phyloP scores from a whole-genome alignment of 2,329 filamentous ascomycete genomes.

The Penicillium sp. region DNA sequence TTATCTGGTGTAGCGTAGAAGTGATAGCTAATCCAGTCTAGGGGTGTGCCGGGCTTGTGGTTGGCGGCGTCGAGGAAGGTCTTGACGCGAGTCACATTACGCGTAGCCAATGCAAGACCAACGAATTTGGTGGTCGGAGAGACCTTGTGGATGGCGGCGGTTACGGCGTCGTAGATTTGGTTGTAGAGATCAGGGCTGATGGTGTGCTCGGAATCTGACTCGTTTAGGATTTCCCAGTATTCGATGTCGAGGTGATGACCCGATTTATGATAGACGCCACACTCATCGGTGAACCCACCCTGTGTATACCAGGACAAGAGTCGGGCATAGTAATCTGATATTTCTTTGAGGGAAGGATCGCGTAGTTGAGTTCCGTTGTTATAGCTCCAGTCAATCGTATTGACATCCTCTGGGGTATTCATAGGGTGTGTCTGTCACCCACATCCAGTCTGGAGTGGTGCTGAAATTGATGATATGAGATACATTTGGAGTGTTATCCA shows the following conservation, averaged over 20 bases:
- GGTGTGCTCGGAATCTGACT: constrained; percentile 7
- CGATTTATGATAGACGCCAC: constrained; percentile 7
- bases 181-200: constrained; percentile 6
- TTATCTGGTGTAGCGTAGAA: constrained; percentile 7
- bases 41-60: constrained; percentile 3
- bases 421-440: constrained; percentile 8
- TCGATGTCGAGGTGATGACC: constrained; percentile 11
- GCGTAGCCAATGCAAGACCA: constrained; percentile 2
- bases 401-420: constrained; percentile 7
- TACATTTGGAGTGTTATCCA: constrained; percentile 3
- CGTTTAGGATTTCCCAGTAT: constrained; percentile 12
- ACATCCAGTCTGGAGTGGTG: constrained; percentile 10
- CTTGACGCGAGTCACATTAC: constrained; percentile 10
- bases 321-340: constrained; percentile 7
- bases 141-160: constrained; percentile 5
- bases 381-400: constrained; percentile 7
- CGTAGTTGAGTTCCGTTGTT: constrained; percentile 10
- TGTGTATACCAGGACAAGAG: constrained; percentile 6
- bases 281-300: constrained; percentile 9
- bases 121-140: constrained; percentile 6
- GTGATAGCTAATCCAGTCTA: constrained; percentile 16
- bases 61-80: constrained; percentile 7
- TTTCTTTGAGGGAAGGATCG: constrained; percentile 1
- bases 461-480: constrained; percentile 10
- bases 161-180: constrained; percentile 7